Percentiles rank a stretch among this genome's conserved stretches.
phyloP scores from a whole-genome alignment of 441 rosid species.

The Brassica balearica region DNA sequence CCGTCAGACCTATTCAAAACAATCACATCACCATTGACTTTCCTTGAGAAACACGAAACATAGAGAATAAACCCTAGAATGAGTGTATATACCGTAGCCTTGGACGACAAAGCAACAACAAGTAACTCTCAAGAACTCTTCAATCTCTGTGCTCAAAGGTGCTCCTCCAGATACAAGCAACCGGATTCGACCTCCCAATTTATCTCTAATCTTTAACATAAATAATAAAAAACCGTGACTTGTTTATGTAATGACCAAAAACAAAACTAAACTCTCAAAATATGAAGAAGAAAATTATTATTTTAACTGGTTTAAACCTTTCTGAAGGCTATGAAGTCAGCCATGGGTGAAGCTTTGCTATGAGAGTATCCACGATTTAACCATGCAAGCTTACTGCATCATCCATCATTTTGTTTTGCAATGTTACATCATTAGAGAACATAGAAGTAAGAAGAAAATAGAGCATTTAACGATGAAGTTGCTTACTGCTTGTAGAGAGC shows the following conservation, averaged over 20 bases:
- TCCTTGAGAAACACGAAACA: constrained; percentile 30
- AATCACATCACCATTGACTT: constrained; percentile 23
- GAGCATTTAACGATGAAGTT: background rate
- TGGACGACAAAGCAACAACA: constrained; percentile 81
- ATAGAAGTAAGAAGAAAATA: constrained; percentile 18
- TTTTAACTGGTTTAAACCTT: constrained; percentile 55
- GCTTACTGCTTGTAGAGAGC: constrained; percentile 78
- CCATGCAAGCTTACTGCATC: constrained; percentile 83
- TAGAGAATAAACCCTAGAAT: constrained; percentile 9
- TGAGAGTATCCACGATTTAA: constrained; percentile 88
- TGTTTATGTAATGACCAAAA: background rate
- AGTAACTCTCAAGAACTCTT: constrained; percentile 94
- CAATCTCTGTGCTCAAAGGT: constrained; percentile 81
- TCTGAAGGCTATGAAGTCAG: constrained; percentile 92
- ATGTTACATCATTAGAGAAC: constrained; percentile 8
- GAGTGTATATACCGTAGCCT: constrained; percentile 66
- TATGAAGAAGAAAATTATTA: background rate
- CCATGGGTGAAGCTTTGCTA: constrained; percentile 77
- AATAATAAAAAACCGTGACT: background rate
- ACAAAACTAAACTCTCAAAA: constrained; percentile 1
- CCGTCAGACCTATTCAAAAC: constrained; percentile 75
- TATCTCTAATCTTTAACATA: constrained; percentile 73
- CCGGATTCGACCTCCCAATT: constrained; percentile 84
- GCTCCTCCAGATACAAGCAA: constrained; percentile 89
- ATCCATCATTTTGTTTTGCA: constrained; percentile 7